Percentiles rank a stretch among this genome's conserved stretches.
Evolutionary conservation across 768 basidiomycete genomes (phyloP).

Genomic region (Scleroderma bovista): DNA sequence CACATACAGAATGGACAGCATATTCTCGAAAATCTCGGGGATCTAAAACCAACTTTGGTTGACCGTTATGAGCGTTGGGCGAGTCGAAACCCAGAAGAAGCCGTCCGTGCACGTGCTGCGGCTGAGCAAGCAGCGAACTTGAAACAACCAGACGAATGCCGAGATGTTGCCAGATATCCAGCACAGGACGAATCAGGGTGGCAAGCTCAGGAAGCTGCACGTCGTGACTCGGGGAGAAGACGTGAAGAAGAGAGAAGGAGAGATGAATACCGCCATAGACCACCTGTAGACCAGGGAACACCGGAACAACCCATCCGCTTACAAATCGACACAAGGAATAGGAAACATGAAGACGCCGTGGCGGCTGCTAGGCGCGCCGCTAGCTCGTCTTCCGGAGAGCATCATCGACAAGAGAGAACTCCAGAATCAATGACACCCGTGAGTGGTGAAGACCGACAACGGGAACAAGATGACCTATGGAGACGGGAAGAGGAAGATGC

Average conservation of each 20-base stretch:
- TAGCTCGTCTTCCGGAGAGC: conserved; percentile 16
- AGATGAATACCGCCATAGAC: conserved; percentile 32
- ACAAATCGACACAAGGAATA: conserved; percentile 23
- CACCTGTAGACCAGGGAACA: conserved; percentile 12
- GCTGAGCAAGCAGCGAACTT: conserved; percentile 11
- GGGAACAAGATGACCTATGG: conserved; percentile 37
- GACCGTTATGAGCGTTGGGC: conserved; percentile 61
- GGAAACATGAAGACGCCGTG: conserved; percentile 28
- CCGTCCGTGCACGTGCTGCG: conserved; percentile 15
- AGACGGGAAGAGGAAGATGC: conserved; percentile 43
- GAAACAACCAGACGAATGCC: conserved; percentile 19
- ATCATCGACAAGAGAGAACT: conserved; percentile 19
- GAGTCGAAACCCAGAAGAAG: conserved; percentile 37
- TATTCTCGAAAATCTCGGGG: conserved; percentile 59
- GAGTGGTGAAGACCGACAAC: conserved; percentile 22
- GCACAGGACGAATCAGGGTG: conserved; percentile 29
- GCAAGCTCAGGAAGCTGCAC: conserved; percentile 26
- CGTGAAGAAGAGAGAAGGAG: conserved; percentile 29
- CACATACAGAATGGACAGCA: conserved; percentile 62
- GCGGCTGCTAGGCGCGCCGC: conserved; percentile 20
- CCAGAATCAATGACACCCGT: conserved; percentile 23
- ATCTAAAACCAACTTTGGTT: conserved; percentile 59
- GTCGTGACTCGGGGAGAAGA: conserved; percentile 25
- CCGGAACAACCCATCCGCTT: conserved; percentile 16
- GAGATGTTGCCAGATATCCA: conserved; percentile 16